Conservation (phyloP, 1,139 yeast genomes). For the Suhomyces atakaporum region DNA sequence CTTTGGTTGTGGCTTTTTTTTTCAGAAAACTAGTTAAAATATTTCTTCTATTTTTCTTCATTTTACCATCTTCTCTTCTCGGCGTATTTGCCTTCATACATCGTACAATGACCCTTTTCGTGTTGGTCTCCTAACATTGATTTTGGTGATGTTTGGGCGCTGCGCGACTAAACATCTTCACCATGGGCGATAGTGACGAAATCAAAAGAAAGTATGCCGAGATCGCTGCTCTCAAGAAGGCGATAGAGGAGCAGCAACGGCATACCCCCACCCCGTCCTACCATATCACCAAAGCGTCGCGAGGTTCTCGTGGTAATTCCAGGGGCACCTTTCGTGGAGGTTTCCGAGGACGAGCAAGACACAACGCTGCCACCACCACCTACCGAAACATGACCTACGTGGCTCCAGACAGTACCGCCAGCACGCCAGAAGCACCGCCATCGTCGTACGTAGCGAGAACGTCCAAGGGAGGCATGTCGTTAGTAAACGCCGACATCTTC, state of each 20-base stretch:
- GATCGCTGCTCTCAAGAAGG: conserved; percentile 34
- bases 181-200: conserved; percentile 18
- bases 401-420: conserved; percentile 11
- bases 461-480: conserved; percentile 37
- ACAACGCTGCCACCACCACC: conserved; percentile 5
- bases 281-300: conserved; percentile 3
- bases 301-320: too few species aligned
- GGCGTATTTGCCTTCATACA: too few species aligned
- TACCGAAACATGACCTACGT: conserved; percentile 30
- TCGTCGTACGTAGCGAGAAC: conserved; percentile 23
- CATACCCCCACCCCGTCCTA: background rate
- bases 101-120: too few species aligned
- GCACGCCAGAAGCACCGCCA: background rate
- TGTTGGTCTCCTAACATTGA: too few species aligned
- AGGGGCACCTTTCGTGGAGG: too few species aligned
- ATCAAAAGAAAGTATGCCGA: conserved; percentile 35
- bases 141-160: too few species aligned
- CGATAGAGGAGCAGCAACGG: conserved; percentile 24
- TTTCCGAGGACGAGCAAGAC: conserved; percentile 12
- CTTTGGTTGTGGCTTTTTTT: too few species aligned
- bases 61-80: too few species aligned
- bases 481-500: conserved; percentile 37
- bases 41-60: too few species aligned
- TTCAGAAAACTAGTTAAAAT: too few species aligned
- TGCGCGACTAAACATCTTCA: too few species aligned